These are phyloP conservation scores for Aspergillus quadricinctus DNA, from an alignment of 2,329 filamentous ascomycete species.

Conservation along the genomic window DNA sequence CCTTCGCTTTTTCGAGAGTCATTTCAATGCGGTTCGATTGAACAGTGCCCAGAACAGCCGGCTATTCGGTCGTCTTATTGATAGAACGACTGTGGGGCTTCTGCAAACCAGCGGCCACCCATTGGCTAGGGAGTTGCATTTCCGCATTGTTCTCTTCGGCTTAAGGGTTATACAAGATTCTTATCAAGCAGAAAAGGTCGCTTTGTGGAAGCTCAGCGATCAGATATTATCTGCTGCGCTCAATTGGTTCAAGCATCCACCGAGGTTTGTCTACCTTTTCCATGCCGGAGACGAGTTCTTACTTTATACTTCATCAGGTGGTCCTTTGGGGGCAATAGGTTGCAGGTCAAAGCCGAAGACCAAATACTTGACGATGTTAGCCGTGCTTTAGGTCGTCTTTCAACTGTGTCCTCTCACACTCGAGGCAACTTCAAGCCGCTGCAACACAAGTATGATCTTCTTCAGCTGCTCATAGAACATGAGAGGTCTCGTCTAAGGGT, in stretches of 20 bases:
- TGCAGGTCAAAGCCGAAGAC: constrained; percentile 91
- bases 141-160: constrained; percentile 80
- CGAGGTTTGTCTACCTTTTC: constrained; percentile 47
- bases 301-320: constrained; percentile 50
- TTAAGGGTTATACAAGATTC: constrained; percentile 71
- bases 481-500: constrained; percentile 80
- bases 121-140: constrained; percentile 84
- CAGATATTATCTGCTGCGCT: constrained; percentile 80
- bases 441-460: constrained; percentile 75
- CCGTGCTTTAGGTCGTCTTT: constrained; percentile 60
- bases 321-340: constrained; percentile 91
- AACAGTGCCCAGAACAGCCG: constrained; percentile 76
- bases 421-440: constrained; percentile 60
- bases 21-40: constrained; percentile 89
- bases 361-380: constrained; percentile 74
- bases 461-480: constrained; percentile 74
- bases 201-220: constrained; percentile 82
- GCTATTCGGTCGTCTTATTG: constrained; percentile 76
- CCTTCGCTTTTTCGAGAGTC: constrained; percentile 84
- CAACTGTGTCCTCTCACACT: constrained; percentile 51
- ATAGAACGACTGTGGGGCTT: constrained; percentile 71
- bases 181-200: constrained; percentile 58
- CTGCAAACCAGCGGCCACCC: constrained; percentile 71
- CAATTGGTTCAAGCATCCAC: constrained; percentile 79
- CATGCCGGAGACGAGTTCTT: constrained; percentile 1